Base-by-base conservation (phyloP, 1,284 basidiomycete species). In the Pseudozyma sp. region DNA sequence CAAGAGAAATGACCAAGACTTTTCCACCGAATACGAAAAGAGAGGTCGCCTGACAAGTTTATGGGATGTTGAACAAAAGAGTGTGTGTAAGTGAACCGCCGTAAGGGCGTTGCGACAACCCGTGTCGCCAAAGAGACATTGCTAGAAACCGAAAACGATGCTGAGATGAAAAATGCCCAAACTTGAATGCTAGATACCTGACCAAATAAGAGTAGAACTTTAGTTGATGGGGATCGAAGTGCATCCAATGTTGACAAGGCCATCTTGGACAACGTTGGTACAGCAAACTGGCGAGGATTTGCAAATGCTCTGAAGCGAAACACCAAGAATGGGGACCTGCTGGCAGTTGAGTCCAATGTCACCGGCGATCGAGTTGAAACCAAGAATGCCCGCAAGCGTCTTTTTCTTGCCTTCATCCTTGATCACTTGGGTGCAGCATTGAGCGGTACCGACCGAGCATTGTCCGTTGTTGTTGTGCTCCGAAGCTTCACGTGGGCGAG, bases 201-300 rank as follows among this genome's bases (percentile, higher is more conserved):
- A 51, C 16, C 48, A 21, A 13, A 45, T 38, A 34, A n/a, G 14
- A 19, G 40, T 48, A 44, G 36, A 40, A 40, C 14, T 39, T 76
- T 61, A 76, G 77, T 77, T 78, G 77, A 78, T 76, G 31, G 77
- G 74, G 52, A 78, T 60, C 42, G 74, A 66, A 38, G 60, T 70
- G 74, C 77, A 78, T 43, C 77, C 74, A 44, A 77, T 63, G 71
- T 79, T 79, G 71, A 79, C 64, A 18, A 79, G 65, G 35, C 77
- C 77, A 39, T 79, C 70, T 44, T 79, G 77, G 52, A 52, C 50
- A 43, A 79, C 77, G 56, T 77, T 72, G 47, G 73, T 62, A 49
- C 77, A 79, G 75, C 76, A 79, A 6, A 78, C 67, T 19, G 71
- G 70, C 12, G 72, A 56, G 38, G 62, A 31, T 70, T 77, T 79